Conservation (phyloP, 1,284 basidiomycete genomes). For the Puccinia novopanici region DNA sequence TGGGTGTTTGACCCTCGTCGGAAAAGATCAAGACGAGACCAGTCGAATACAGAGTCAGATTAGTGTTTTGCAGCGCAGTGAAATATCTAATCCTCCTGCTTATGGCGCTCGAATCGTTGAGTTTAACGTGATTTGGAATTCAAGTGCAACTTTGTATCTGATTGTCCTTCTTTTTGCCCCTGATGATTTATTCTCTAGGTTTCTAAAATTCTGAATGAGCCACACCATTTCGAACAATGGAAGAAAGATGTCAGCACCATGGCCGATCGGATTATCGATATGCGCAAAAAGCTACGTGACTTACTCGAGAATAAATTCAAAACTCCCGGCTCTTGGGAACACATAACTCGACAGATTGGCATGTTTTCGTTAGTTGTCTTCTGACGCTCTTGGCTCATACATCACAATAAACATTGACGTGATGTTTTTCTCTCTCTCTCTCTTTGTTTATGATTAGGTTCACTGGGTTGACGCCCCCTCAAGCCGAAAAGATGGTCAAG, state of each 20-base stretch:
- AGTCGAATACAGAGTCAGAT: conserved; percentile 74
- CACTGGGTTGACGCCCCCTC: conserved; percentile 71
- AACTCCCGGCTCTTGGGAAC: conserved; percentile 82
- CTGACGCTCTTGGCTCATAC: background rate
- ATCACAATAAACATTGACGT: background rate
- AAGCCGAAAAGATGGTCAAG: conserved; percentile 73
- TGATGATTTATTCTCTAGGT: conserved; percentile 63
- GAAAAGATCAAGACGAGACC: conserved; percentile 68
- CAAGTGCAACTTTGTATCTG: background rate
- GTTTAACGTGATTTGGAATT: conserved; percentile 21
- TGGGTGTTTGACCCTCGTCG: conserved; percentile 77
- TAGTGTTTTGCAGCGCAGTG: conserved; percentile 80
- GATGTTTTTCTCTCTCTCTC: conserved; percentile 1
- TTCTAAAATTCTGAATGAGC: conserved; percentile 74
- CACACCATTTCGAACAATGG: conserved; percentile 78
- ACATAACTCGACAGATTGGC: conserved; percentile 85
- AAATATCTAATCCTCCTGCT: conserved; percentile 89
- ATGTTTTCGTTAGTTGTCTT: conserved; percentile 72
- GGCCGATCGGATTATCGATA: conserved; percentile 85
- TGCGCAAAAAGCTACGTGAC: conserved; percentile 77
- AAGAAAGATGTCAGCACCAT: conserved; percentile 85
- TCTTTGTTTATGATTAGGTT: conserved; percentile 64
- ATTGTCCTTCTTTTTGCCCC: background rate
- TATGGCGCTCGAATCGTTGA: conserved; percentile 78
- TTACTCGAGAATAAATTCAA: conserved; percentile 78